A percentile compares a stretch with the other conserved stretches of the same genome.
Evolutionary conservation across 306 rosid genomes (phyloP).

Genomic region (Cucurbita maxima): DNA sequence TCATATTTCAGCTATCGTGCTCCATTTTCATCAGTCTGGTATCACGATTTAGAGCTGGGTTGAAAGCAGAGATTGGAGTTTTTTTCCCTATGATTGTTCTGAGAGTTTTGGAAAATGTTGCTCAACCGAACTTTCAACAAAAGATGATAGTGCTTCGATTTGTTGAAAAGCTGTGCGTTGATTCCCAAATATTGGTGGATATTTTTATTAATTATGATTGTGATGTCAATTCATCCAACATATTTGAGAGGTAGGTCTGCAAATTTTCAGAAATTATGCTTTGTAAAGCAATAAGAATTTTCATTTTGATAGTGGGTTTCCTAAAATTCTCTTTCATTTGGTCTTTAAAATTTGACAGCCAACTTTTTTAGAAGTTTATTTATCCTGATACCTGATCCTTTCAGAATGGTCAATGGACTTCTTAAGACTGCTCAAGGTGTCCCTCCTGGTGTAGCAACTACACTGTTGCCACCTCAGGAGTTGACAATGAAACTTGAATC

Average conservation of each 20-base stretch:
- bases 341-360: neutral
- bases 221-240: constrained; percentile 98
- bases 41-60: constrained; percentile 92
- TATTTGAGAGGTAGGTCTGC: constrained; percentile 82
- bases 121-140: constrained; percentile 97
- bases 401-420: constrained; percentile 98
- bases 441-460: constrained; percentile 84
- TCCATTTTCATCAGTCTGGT: constrained; percentile 97
- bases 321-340: neutral
- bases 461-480: constrained; percentile 91
- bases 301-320: constrained; percentile 9
- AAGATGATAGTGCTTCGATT: constrained; percentile 96
- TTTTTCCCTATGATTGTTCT: constrained; percentile 99
- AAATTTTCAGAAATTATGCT: constrained; percentile 1
- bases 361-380: neutral
- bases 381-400: constrained; percentile 8
- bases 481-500: constrained; percentile 81
- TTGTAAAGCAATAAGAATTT: constrained; percentile 8
- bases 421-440: constrained; percentile 99
- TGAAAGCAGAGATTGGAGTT: constrained; percentile 98
- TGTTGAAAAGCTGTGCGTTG: constrained; percentile 78
- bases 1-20: constrained; percentile 91
- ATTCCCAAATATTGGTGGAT: constrained; percentile 95
- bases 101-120: constrained; percentile 92
- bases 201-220: constrained; percentile 93